phyloP scores from a whole-genome alignment of 2,329 filamentous ascomycete species.

The Ophiostoma pallidulum region DNA sequence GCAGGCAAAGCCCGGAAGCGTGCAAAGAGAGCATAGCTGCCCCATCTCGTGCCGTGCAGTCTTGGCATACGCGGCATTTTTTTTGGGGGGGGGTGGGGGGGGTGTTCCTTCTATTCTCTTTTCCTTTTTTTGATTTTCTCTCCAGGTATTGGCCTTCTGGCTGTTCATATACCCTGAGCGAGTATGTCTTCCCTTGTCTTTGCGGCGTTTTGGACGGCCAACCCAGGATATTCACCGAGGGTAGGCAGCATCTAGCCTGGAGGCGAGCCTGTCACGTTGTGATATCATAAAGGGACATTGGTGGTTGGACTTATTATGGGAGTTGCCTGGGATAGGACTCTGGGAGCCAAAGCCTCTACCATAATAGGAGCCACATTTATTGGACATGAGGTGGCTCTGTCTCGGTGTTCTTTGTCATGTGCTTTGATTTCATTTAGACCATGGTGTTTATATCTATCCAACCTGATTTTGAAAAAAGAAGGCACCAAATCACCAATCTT shows the following conservation, averaged over 20 bases:
- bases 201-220: background rate
- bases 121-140: background rate
- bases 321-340: background rate
- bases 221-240: background rate
- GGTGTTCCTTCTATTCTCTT: too few species aligned
- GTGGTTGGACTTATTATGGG: background rate
- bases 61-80: too few species aligned
- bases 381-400: too few species aligned
- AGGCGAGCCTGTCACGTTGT: too few species aligned
- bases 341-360: background rate
- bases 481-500: too few species aligned
- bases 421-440: background rate
- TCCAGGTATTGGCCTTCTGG: too few species aligned
- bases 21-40: slow-evolving; percentile 1
- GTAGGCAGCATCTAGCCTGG: too few species aligned
- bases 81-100: too few species aligned
- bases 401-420: too few species aligned
- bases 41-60: too few species aligned
- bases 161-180: background rate
- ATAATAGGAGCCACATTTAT: background rate
- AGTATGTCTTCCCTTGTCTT: background rate
- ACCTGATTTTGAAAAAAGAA: too few species aligned
- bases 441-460: too few species aligned
- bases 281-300: background rate
- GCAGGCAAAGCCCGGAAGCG: slow-evolving; percentile 14